A percentile compares a stretch with the other conserved stretches of the same genome.
Conservation (phyloP, 106 monocot genomes). For the Vanilla planifolia region DNA sequence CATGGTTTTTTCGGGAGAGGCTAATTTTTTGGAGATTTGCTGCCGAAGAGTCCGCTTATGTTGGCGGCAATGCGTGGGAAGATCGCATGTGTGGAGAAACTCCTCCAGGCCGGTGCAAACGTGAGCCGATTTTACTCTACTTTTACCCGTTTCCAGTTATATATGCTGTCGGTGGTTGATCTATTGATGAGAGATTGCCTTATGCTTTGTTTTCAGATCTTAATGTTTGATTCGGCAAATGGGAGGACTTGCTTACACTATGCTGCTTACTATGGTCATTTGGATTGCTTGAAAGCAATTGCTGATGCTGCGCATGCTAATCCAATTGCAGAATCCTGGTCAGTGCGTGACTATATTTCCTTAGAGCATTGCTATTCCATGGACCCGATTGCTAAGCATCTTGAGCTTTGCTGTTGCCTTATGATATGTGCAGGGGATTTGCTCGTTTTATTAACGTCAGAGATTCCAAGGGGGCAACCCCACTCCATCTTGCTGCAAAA, state of each 20-base stretch:
- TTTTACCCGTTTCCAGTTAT: not conserved
- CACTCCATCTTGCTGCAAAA: slow-evolving; percentile 83
- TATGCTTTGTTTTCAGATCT: slow-evolving; percentile 39
- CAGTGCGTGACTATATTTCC: not conserved
- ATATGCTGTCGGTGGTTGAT: not conserved
- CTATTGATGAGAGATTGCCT: not conserved
- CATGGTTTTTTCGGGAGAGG: not conserved
- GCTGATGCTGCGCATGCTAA: slow-evolving; percentile 55
- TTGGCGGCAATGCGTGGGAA: slow-evolving; percentile 93
- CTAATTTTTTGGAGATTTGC: slow-evolving; percentile 2
- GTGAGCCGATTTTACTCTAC: slow-evolving; percentile 19
- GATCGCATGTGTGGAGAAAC: slow-evolving; percentile 67
- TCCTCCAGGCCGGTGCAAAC: slow-evolving; percentile 79
- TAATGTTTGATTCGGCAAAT: slow-evolving; percentile 83
- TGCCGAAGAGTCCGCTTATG: slow-evolving; percentile 83
- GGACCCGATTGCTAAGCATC: not conserved
- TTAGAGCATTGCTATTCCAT: not conserved
- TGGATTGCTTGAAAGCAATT: slow-evolving; percentile 74
- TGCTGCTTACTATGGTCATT: slow-evolving; percentile 83
- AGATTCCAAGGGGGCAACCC: slow-evolving; percentile 80
- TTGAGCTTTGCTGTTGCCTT: not conserved
- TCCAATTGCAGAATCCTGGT: slow-evolving; percentile 77
- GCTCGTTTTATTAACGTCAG: slow-evolving; percentile 91
- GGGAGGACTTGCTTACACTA: slow-evolving; percentile 87
- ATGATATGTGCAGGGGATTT: slow-evolving; percentile 61